Evolutionary conservation across 2,329 filamentous ascomycete species (phyloP).

Genomic region (Albifimbria verrucaria): DNA sequence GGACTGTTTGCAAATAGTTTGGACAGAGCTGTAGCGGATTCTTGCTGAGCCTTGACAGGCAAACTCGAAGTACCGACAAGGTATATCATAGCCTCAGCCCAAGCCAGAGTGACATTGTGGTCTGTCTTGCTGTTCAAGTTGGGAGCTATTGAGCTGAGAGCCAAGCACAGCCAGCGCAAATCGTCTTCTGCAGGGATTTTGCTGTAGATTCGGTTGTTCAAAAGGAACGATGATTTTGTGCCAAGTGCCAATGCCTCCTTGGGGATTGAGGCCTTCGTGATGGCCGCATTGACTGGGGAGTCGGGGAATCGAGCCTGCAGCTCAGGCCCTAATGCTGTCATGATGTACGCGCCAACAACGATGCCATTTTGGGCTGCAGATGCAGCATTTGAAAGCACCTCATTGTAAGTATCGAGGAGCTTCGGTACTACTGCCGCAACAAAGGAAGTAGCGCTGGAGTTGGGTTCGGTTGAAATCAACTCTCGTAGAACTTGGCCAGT

Average conservation of each 20-base stretch:
- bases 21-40: conserved; percentile 60
- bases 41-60: conserved; percentile 60
- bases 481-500: conserved; percentile 68
- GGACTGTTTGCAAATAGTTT: conserved; percentile 61
- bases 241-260: conserved; percentile 65
- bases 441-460: conserved; percentile 47
- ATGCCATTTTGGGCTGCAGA: conserved; percentile 78
- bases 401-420: conserved; percentile 69
- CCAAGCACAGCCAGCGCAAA: conserved; percentile 70
- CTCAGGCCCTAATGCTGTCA: conserved; percentile 60
- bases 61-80: conserved; percentile 63
- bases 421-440: conserved; percentile 50
- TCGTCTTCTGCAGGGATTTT: conserved; percentile 76
- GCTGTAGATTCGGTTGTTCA: conserved; percentile 80
- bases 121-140: conserved; percentile 47
- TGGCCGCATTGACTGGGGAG: conserved; percentile 36
- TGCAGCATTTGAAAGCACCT: conserved; percentile 74
- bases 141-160: conserved; percentile 60
- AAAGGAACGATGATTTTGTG: conserved; percentile 83
- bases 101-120: conserved; percentile 58
- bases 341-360: conserved; percentile 75
- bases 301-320: conserved; percentile 54
- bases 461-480: conserved; percentile 40
- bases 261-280: conserved; percentile 58
- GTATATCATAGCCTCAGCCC: conserved; percentile 85